phyloP scores from a whole-genome alignment of 345 rosid genomes.

The Eucalyptus albens region DNA sequence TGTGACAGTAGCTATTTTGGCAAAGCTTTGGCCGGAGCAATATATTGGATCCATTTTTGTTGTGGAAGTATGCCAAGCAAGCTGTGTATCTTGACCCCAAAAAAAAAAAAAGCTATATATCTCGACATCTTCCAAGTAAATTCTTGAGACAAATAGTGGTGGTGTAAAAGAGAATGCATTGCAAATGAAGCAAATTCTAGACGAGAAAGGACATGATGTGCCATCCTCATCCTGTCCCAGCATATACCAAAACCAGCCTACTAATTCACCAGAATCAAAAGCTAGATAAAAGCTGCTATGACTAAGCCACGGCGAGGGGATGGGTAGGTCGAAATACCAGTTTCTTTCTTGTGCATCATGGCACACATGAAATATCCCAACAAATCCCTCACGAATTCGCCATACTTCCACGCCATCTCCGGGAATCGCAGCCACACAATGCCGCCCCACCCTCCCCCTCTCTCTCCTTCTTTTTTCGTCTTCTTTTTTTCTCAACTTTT shows the following conservation, averaged over 20 bases:
- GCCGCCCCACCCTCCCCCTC: rapidly evolving
- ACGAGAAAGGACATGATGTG: not conserved
- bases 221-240: not conserved
- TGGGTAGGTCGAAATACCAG: no score
- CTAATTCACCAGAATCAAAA: not conserved
- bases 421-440: not conserved
- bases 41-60: no score
- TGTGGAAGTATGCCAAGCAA: no score
- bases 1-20: no score
- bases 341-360: no score
- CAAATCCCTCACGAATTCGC: not conserved
- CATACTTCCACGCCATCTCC: rapidly evolving
- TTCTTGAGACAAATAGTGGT: not conserved
- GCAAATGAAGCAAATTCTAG: rapidly evolving
- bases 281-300: no score
- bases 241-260: not conserved
- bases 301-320: rapidly evolving
- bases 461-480: no score
- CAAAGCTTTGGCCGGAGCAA: no score
- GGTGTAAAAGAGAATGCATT: not conserved
- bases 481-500: no score
- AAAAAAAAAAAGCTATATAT: no score
- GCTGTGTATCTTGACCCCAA: no score
- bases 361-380: rapidly evolving
- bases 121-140: not conserved